Evolutionary conservation across 2,329 filamentous ascomycete genomes (phyloP), one percentile per base, ranked within the genome.

Genomic region (Drechslerella coelobrocha): DNA sequence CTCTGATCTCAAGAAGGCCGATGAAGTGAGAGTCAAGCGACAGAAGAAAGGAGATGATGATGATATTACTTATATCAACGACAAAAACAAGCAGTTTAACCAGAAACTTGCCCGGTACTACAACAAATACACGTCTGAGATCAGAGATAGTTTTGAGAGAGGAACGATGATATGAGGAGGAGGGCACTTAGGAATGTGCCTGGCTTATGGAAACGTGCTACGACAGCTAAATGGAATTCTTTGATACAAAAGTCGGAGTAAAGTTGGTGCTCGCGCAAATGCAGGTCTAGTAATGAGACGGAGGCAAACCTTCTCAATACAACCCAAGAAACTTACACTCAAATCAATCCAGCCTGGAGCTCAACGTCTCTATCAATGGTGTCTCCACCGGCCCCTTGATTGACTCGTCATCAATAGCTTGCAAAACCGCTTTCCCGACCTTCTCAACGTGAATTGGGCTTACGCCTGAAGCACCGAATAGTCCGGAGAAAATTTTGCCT

Each of bases 71-170:
- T 97, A 96, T 81, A 99, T 99, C 85, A 99, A 99, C 81, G 92
- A 97, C 81, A 97, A 99, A 88, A 99, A 99, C 84, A 97, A 97
- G 84, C 92, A 97, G 84, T 99, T 99, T 83, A 99, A 99, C 86
- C 88, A 96, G 82, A 97, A 99, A 82, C 83, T 99, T 79, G 84
- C 89, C 59, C 84, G 94, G 74, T 99, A 97, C 82, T 99, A 99
- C 81, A 94, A 99, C 82, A 96, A 96, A 83, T 99, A 99, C 80
- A 99, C 94, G 48, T 87, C 90, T 29, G 94, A 99, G 79, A 97
- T 99, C 76, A 84, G 94, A 78, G 94, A 99, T 78, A 97, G 90
- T 79, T 99, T 99, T 79, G 94, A 99, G 84, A 86, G 94, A 73
- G 94, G 94, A 17, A 97, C 94, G 2, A 95, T 95, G 85, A 94